Evolutionary conservation across 371 early-diverging fungal genomes (phyloP), one percentile per base, ranked within the genome.

Genomic region (Mucor irregularis): DNA sequence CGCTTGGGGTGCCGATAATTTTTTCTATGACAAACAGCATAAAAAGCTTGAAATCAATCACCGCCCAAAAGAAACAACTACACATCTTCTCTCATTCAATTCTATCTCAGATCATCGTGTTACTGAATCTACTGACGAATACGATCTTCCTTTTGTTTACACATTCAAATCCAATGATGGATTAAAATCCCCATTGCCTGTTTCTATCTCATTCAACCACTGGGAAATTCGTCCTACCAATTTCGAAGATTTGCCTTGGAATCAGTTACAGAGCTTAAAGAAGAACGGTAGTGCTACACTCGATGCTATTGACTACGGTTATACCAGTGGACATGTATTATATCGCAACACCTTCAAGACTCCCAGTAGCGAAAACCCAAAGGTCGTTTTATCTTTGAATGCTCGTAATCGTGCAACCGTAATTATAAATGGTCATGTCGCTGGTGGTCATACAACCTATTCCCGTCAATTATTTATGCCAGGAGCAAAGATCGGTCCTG

Each of bases 401-500:
- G 73, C 75, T 45, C 84, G 93, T 29, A 81, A 92, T 66, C 82
- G 91, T 24, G 80, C 80, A 21, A 87, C 88, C 0, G 73, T 90
- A 11, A 74, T 84, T 56, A 62, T 88, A 33, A 93, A 93, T 63
- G 85, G 85, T 1, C 57, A 71, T 17, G 71, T 83, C 46, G 64
- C 90, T 49, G 92, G 92, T 14, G 91, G 92, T 0, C 90, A 92
- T 54, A 88, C 87, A 44, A 88, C 90, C 0, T 91, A 90, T 59
- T 86, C 87, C 29, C 74, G 80, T 13, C 85, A 81, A 49, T 35
- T 86, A 19, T 65, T 84, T 21, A 60, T 63, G 28, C 71, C 90
- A 3, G 90, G 92, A 2, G 73, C 87, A 14, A 86, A 90, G 35
- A 74, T 81, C 29, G 94, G 94, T 3, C 89, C 90, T 13, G 94